phyloP scores from a whole-genome alignment of 805 yeast species.

The Clavispora vitiphila region DNA sequence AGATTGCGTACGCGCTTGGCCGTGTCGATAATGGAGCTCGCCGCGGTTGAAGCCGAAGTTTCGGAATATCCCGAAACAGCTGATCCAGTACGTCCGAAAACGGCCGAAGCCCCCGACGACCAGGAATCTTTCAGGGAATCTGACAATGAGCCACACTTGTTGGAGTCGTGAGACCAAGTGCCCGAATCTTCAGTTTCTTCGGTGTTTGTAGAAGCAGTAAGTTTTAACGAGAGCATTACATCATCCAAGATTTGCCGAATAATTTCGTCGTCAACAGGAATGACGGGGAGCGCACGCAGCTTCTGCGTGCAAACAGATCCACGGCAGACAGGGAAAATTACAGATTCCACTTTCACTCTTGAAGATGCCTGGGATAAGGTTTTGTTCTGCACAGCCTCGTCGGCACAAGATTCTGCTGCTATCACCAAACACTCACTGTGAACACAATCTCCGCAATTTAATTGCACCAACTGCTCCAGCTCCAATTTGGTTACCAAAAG shows the following conservation, averaged over 20 bases:
- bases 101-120: neutral
- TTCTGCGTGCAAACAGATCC: slow-evolving; percentile 8
- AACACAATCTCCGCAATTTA: slow-evolving; percentile 50
- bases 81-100: neutral
- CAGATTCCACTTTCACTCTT: neutral
- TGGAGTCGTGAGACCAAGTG: neutral
- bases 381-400: neutral
- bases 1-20: neutral
- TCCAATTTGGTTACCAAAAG: slow-evolving; percentile 40
- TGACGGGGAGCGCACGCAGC: neutral
- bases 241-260: slow-evolving; percentile 6
- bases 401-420: slow-evolving; percentile 2
- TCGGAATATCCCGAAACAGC: neutral
- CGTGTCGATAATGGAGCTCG: neutral
- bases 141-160: neutral
- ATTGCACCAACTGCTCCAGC: slow-evolving; percentile 42
- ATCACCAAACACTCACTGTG: slow-evolving; percentile 54
- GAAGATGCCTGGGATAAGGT: neutral
- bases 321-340: slow-evolving; percentile 9
- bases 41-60: neutral
- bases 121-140: neutral
- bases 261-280: slow-evolving; percentile 8
- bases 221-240: slow-evolving; percentile 10
- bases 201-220: slow-evolving; percentile 1
- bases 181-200: neutral